phyloP scores from a whole-genome alignment of 345 rosid genomes.

The Linum lewisii region DNA sequence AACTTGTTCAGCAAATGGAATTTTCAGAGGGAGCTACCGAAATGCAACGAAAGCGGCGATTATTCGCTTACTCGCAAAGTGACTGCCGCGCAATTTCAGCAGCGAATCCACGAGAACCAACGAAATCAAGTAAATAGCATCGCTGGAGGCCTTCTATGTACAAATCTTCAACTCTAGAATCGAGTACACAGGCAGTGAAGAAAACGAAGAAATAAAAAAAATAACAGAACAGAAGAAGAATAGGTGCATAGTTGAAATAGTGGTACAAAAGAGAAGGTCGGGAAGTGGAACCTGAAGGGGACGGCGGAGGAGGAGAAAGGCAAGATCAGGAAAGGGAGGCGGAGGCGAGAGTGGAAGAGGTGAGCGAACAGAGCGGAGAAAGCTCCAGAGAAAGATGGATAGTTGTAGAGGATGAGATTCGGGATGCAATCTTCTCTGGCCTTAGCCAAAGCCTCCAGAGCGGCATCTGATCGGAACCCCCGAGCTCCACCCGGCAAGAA shows the following conservation, averaged over 20 bases:
- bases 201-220: neutral
- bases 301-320: conserved; percentile 75
- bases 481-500: conserved; percentile 9
- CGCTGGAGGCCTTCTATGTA: conserved; percentile 38
- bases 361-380: conserved; percentile 73
- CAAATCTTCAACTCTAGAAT: conserved; percentile 46
- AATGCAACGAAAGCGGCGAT: neutral
- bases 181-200: neutral
- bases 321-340: conserved; percentile 51
- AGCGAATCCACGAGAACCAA: conserved; percentile 48
- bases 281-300: conserved; percentile 41
- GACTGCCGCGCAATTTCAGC: conserved; percentile 21
- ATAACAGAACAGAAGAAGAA: neutral
- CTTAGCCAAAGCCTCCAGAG: conserved; percentile 51
- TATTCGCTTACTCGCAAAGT: conserved; percentile 46
- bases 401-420: conserved; percentile 60
- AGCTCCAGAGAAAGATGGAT: conserved; percentile 85
- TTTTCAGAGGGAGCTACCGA: too few relatives aligned
- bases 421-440: conserved; percentile 48
- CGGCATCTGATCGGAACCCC: conserved; percentile 72
- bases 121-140: conserved; percentile 66
- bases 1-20: neutral
- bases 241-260: neutral
- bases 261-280: neutral
- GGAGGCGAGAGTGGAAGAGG: conserved; percentile 60